phyloP scores from a whole-genome alignment of 1,139 yeast genomes.

The Saccharomyces hybrid region DNA sequence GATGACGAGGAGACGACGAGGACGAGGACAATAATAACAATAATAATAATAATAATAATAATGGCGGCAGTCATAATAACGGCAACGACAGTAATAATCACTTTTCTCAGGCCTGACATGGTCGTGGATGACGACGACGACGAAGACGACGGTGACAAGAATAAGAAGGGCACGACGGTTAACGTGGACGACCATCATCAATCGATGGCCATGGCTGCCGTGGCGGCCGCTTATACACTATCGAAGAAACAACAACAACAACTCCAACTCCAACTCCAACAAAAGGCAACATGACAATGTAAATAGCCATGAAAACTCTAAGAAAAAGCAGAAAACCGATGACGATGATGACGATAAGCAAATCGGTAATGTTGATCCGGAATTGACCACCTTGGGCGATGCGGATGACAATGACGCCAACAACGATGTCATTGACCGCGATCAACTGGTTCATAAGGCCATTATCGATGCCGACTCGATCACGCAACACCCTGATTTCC shows the following conservation, averaged over 20 bases:
- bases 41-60: constrained; percentile 5
- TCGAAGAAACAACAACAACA: background rate
- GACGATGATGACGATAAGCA: background rate
- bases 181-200: constrained; percentile 6
- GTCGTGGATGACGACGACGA: constrained; percentile 1
- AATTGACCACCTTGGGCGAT: background rate
- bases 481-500: constrained; percentile 45
- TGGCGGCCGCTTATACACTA: background rate
- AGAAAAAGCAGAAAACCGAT: background rate
- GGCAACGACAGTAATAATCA: background rate
- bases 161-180: background rate
- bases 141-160: background rate
- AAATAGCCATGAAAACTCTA: background rate
- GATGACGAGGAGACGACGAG: constrained; percentile 23
- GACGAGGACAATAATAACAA: constrained; percentile 10
- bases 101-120: background rate
- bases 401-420: background rate
- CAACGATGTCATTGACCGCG: constrained; percentile 37
- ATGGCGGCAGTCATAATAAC: constrained; percentile 2
- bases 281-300: background rate
- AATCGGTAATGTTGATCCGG: background rate
- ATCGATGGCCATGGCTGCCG: background rate
- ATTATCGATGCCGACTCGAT: constrained; percentile 58
- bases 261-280: background rate
- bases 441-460: constrained; percentile 59